A percentile compares a stretch with the other conserved stretches of the same genome.
phyloP scores from a whole-genome alignment of 306 rosid species.

The Fragaria nilgerrensis region DNA sequence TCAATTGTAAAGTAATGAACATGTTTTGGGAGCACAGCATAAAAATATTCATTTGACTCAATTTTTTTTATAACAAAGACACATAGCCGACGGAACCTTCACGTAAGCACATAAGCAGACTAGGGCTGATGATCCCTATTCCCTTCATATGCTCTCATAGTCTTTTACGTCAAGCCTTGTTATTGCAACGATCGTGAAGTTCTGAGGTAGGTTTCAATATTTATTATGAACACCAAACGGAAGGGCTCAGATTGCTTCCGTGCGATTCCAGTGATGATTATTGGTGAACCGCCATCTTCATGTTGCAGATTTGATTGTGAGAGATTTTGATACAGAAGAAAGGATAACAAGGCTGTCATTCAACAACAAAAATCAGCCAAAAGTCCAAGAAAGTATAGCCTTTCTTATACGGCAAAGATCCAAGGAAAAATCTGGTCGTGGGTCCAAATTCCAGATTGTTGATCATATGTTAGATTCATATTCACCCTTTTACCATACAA shows the following conservation, averaged over 20 bases:
- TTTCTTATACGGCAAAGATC: not conserved
- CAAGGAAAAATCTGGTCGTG: not conserved
- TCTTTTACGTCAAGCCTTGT: not conserved
- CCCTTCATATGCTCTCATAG: not conserved
- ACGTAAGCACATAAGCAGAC: not conserved
- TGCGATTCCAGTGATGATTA: not conserved
- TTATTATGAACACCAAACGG: not conserved
- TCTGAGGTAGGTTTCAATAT: not conserved
- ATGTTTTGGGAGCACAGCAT: no score
- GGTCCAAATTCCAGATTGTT: constrained; percentile 1
- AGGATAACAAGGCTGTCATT: not conserved
- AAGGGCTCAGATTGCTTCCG: constrained; percentile 4
- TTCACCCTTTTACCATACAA: not conserved
- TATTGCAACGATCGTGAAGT: not conserved
- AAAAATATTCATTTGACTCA: not conserved
- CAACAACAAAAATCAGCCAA: not conserved
- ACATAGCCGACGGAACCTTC: not conserved
- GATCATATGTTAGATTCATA: not conserved
- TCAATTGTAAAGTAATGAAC: not conserved
- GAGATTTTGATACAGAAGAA: not conserved
- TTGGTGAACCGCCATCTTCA: not conserved
- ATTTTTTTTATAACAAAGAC: not conserved
- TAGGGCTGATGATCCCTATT: not conserved
- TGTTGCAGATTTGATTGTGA: not conserved
- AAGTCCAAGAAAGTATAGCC: not conserved